These are phyloP conservation scores for Meyerozyma sp. DNA, from an alignment of 1,139 yeast species.

Conservation along the genomic window DNA sequence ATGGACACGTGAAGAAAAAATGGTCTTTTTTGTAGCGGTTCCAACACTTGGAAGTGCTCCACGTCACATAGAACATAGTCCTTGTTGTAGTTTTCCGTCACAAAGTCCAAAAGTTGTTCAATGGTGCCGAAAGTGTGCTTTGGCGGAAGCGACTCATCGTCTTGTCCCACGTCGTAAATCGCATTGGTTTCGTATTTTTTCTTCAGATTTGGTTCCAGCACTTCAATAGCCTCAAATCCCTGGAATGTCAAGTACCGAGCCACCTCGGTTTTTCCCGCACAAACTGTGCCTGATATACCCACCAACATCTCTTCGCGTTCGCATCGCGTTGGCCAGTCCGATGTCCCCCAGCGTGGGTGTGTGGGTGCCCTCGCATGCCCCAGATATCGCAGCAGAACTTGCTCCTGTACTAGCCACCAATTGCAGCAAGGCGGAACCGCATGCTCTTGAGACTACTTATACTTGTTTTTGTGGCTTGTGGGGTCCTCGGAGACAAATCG, in stretches of 20 bases:
- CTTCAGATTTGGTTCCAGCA: slow-evolving; percentile 1
- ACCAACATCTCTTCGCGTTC: slow-evolving; percentile 47
- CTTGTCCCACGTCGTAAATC: neutral
- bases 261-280: slow-evolving; percentile 68
- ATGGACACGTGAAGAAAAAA: slow-evolving; percentile 77
- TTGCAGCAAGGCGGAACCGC: neutral
- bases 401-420: neutral
- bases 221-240: slow-evolving; percentile 44
- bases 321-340: neutral
- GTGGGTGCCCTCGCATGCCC: neutral
- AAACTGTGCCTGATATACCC: slow-evolving; percentile 68
- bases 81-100: slow-evolving; percentile 64
- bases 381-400: neutral
- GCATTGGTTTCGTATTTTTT: neutral
- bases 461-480: neutral
- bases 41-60: slow-evolving; percentile 36
- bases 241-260: slow-evolving; percentile 51
- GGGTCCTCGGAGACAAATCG: neutral
- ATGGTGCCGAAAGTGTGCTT: slow-evolving; percentile 21
- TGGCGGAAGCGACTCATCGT: slow-evolving; percentile 9
- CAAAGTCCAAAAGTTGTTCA: slow-evolving; percentile 53
- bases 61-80: slow-evolving; percentile 59
- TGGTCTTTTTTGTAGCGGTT: slow-evolving; percentile 63
- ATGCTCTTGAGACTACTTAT: neutral
- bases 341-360: neutral